Evolutionary conservation across 202 grass and related monocot species (phyloP), one percentile per base, ranked within the genome.

Genomic region (Panicum virgatum): DNA sequence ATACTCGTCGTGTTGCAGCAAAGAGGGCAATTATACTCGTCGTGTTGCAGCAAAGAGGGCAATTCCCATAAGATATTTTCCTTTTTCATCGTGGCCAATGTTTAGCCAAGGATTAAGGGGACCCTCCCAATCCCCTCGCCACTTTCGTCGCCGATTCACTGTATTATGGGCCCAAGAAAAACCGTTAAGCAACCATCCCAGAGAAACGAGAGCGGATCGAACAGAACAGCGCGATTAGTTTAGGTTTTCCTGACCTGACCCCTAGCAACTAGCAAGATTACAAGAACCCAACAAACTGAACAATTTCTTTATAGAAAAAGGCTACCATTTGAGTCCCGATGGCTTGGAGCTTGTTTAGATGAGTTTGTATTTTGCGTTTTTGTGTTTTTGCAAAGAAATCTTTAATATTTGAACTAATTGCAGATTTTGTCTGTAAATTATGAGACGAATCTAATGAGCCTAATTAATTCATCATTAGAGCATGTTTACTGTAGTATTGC

Each of bases 281-380:
- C 12, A 13, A 62, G 12, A 62, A 11, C 40, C 74, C 75, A 77
- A 63, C 76, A 79, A 79, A 66, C 62, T 38, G 43, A 25, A 50
- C 18, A 37, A 37, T 36, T 78, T 62, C 19, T 64, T 34, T 23
- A 34, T 64, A 51, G 26, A 18, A 66, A 63, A 65, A 78, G 11
- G 57, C 40, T 43, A 60, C 32, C 3, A 34, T 34, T 4, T 29
- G 50, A 78, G 77, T 58, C 52, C 77, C 78, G 78, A 58, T 69
- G 78, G 69, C 23, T 69, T n/a, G n/a, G n/a, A n/a, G n/a, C n/a
- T n/a, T n/a, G n/a, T n/a, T n/a, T n/a, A n/a, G n/a, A n/a, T n/a
- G n/a, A n/a, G n/a, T n/a, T n/a, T n/a, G n/a, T n/a, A n/a, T n/a
- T n/a, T n/a, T n/a, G n/a, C n/a, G n/a, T n/a, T n/a, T n/a, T n/a